Percentiles rank a stretch among this genome's conserved stretches.
Conservation (phyloP, 345 rosid genomes). For the Hevea brasiliensis region DNA sequence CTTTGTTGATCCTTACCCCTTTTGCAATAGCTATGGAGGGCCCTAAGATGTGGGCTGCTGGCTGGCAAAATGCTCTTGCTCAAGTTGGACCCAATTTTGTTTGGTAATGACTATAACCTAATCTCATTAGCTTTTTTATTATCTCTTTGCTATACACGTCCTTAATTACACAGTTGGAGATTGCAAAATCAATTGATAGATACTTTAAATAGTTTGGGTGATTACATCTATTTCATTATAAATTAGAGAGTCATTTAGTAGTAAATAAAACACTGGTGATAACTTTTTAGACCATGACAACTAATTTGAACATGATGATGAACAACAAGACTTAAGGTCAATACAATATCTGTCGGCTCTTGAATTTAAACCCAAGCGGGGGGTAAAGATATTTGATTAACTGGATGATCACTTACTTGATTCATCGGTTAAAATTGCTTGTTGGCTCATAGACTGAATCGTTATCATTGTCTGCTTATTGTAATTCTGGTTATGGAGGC, state of each 20-base stretch:
- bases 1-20: slow-evolving; percentile 79
- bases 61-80: slow-evolving; percentile 75
- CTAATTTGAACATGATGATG: neutral
- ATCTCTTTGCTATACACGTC: neutral
- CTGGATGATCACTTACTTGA: too few relatives aligned
- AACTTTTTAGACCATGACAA: neutral
- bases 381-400: too few relatives aligned
- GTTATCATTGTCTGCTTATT: too few relatives aligned
- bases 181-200: neutral
- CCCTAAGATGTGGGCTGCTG: slow-evolving; percentile 89
- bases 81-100: slow-evolving; percentile 82
- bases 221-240: neutral
- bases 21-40: slow-evolving; percentile 96
- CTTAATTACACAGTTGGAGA: neutral
- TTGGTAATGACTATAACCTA: slow-evolving; percentile 48
- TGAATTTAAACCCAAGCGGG: too few relatives aligned
- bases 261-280: neutral
- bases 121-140: neutral
- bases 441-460: too few relatives aligned
- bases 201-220: neutral
- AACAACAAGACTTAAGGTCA: neutral
- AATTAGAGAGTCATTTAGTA: neutral
- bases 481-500: too few relatives aligned
- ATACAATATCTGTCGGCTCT: too few relatives aligned
- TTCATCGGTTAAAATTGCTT: neutral